Percentiles rank a stretch among this genome's conserved stretches.
phyloP scores from a whole-genome alignment of 257 asterid species.

The Solanum tarapatanum region DNA sequence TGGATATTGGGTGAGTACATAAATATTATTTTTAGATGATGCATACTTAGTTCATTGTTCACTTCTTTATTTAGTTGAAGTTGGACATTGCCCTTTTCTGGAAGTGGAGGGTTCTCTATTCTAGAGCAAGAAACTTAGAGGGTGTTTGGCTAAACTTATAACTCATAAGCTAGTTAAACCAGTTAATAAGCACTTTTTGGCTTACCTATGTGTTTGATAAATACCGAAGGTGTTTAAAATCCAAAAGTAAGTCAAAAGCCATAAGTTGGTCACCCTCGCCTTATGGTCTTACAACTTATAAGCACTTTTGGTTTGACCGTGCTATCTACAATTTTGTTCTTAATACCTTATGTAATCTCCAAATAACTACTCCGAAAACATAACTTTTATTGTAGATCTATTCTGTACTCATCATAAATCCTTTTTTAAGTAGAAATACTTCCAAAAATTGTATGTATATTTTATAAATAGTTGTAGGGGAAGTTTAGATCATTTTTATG shows the following conservation, averaged over 20 bases:
- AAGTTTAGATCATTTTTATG: background rate
- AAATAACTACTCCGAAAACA: background rate
- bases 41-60: background rate
- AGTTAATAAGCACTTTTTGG: background rate
- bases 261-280: background rate
- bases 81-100: background rate
- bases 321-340: background rate
- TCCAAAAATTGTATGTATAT: background rate
- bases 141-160: background rate
- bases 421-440: background rate
- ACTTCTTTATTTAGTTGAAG: background rate
- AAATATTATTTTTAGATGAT: background rate
- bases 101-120: background rate
- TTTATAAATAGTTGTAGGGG: background rate
- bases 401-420: background rate
- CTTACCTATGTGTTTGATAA: background rate
- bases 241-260: background rate
- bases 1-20: constrained; percentile 82
- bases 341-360: background rate
- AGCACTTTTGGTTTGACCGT: background rate
- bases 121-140: background rate
- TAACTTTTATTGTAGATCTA: background rate
- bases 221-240: background rate
- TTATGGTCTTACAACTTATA: background rate
- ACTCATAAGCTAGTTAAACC: background rate